Conservation (phyloP, 345 rosid genomes). For the Populus euphratica region DNA sequence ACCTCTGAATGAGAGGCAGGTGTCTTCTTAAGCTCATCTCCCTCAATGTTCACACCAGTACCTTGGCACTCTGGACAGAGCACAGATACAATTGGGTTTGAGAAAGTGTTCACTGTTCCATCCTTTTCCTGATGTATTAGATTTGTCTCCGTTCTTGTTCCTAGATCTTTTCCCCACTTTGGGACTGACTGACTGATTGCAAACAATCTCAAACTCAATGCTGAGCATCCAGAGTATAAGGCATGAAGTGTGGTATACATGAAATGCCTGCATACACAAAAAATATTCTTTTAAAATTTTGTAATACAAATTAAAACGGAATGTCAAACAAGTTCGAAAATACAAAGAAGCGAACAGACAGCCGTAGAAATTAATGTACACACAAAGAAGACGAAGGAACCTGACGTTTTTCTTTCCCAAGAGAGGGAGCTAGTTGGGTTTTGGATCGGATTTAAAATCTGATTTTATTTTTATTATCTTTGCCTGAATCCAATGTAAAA, state of each 20-base stretch:
- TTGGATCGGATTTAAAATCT: no score
- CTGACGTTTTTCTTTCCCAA: no score
- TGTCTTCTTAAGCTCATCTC: conserved; percentile 58
- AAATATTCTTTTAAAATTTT: not conserved
- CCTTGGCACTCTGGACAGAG: conserved; percentile 95
- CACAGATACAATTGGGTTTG: conserved; percentile 44
- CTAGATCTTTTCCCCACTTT: conserved; percentile 50
- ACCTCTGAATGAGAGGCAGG: conserved; percentile 76
- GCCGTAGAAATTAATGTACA: no score
- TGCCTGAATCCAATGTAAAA: no score
- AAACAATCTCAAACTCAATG: conserved; percentile 63
- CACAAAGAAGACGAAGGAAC: no score
- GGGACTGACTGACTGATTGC: conserved; percentile 35
- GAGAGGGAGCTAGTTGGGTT: no score
- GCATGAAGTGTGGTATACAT: conserved; percentile 85
- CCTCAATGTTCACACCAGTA: conserved; percentile 57
- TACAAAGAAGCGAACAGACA: no score
- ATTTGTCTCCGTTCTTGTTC: conserved; percentile 48
- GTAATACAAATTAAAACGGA: no score
- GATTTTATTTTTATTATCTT: no score
- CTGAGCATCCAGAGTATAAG: conserved; percentile 86
- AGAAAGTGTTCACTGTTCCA: conserved; percentile 27
- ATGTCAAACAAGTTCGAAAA: no score
- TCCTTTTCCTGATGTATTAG: conserved; percentile 28
- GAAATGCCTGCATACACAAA: conserved; percentile 58